Percentiles rank a stretch among this genome's conserved stretches.
phyloP scores from a whole-genome alignment of 2,329 filamentous ascomycete genomes.

The Colletotrichum coccodes region DNA sequence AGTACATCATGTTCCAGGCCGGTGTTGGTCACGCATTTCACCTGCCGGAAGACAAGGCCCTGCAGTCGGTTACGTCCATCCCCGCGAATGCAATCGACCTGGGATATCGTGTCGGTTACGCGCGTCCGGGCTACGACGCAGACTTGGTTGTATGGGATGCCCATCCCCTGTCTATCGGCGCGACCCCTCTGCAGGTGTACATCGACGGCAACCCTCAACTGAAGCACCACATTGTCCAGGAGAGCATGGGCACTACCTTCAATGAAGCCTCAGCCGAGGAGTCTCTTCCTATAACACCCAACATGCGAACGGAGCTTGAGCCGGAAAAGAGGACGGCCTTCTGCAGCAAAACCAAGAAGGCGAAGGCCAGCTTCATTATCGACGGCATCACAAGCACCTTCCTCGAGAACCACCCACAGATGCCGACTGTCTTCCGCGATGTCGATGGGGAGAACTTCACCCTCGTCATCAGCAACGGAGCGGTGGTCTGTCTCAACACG shows the following conservation, averaged over 20 bases:
- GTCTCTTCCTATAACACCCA: neutral
- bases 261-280: constrained; percentile 2
- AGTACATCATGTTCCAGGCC: constrained; percentile 53
- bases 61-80: constrained; percentile 56
- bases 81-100: constrained; percentile 55
- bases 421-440: constrained; percentile 19
- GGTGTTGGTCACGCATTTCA: constrained; percentile 53
- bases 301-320: constrained; percentile 38
- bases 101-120: constrained; percentile 55
- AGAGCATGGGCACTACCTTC: constrained; percentile 37
- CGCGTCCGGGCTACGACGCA: constrained; percentile 57
- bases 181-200: constrained; percentile 57
- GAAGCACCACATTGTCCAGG: constrained; percentile 43
- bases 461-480: constrained; percentile 52
- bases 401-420: constrained; percentile 37
- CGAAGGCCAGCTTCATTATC: constrained; percentile 44
- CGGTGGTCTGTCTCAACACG: constrained; percentile 49
- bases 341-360: constrained; percentile 37
- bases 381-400: constrained; percentile 50
- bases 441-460: constrained; percentile 39
- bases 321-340: constrained; percentile 37
- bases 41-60: constrained; percentile 49
- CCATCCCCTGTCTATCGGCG: constrained; percentile 56
- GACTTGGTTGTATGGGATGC: constrained; percentile 61
- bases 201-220: constrained; percentile 54